Evolutionary conservation across 768 basidiomycete species (phyloP), one percentile per base, ranked within the genome.

Genomic region (Pseudohyphozyma bogoriensis): DNA sequence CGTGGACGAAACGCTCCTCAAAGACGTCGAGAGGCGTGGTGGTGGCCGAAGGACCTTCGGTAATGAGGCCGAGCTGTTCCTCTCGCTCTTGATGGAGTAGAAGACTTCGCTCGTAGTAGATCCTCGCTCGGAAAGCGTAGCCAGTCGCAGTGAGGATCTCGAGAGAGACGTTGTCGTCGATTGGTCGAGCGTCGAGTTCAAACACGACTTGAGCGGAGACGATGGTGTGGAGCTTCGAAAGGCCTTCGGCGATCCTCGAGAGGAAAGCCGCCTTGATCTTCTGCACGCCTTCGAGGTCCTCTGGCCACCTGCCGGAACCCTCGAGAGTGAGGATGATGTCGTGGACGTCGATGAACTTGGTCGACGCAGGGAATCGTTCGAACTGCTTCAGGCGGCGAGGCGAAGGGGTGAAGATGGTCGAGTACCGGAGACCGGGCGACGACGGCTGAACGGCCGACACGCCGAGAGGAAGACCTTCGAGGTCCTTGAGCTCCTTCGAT

Each of bases 261-360:
- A 96, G 82, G 71, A 97, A 86, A 0, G 92, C 93, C 1, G 93
- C 77, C 73, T 97, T 97, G 73, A 90, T 85, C 64, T 89, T 89
- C 72, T 95, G 93, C 50, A 96, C 86, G 0, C 91, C 90, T 22
- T 78, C 79, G 6, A 97, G 79, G 65, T 97, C 90, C 69, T 97
- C 92, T 0, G 95, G 93, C 95, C 95, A 99, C 63, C 82, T 81
- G 0, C 85, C 83, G 0, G 90, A 93, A 63, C 85, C 86, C 72
- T 97, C 93, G 68, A 96, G 95, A 72, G 92, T 86, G 35, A 97
- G 74, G 28, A 90, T 72, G 51, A 90, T 76, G 18, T 86, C 81
- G 64, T 90, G 85, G 4, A 81, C 78, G 0, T 84, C 81, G 16
- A 85, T 71, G 70, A 85, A 86, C 55, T 59, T 61, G 54, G 32